Base-by-base conservation (phyloP, 805 yeast species). In the Naumovozyma castellii region DNA sequence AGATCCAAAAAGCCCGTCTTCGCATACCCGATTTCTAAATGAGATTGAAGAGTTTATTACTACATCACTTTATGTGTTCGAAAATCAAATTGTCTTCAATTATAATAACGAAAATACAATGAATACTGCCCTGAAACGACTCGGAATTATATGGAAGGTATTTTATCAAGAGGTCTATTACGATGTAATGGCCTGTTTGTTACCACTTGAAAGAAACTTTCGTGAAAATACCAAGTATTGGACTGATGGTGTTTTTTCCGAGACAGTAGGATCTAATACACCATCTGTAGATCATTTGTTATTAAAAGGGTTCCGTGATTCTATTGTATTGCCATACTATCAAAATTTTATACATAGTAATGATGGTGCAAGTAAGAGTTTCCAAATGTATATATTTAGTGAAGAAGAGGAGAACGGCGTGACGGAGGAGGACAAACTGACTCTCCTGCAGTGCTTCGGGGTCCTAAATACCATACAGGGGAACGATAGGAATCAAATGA, bases 361-460 rank as follows among this genome's bases (percentile, higher is more conserved):
- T 41, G 59, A 54, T 27, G 64, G 63, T 8, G 59, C 56, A 8
- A 50, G 59, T 34, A 53, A 51, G 32, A 51, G 58, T 36, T 62
- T 62, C 34, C 58, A 58, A 35, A 39, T 43, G 37, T 62, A 58
- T 40, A 53, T 66, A 12, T 56, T 54, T 29, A 56, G 53, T 29
- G 60, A 62, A 34, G 64, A 56, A 19, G 68, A 60, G 17, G 59
- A 53, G 35, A 68, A 66, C 30, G 76, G 71, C 4, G 57, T 53
- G 1, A 72, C 73, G 3, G 65, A 64, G 35, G 60, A 65, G 16
- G 67, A 65, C 32, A 65, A 68, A 19, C 53, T 66, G 19, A 56
- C 67, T 2, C 53, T 81, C 22, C 56, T 78, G 9, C 84, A 78
- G 50, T 81, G 90, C 49, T 71, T 80, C 46, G 76, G 81, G 5